Base-by-base conservation (phyloP, 345 rosid species). In the Dimocarpus longan region DNA sequence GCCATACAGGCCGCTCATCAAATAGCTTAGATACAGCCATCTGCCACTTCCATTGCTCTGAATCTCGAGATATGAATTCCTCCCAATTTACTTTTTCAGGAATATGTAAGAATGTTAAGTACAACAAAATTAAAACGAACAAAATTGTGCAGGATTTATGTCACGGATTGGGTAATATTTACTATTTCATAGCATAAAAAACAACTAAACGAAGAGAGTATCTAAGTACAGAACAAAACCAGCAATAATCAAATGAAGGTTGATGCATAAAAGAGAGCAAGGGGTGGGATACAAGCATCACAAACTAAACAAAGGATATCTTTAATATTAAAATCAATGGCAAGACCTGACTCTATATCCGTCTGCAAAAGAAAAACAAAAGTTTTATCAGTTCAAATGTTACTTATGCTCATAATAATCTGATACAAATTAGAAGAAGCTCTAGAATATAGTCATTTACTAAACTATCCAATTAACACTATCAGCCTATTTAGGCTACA, bases 1-100 rank as follows among this genome's bases (percentile, higher is more conserved):
- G 91, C 99, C 98, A 94, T 85, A 96, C 86, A 76, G 99, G 95
- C 48, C 87, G 88, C 84, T 94, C 95, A 70, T 93, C 93, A 84
- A 96, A 96, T 75, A 96, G 87, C 70, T 91, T 89, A 84, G 95
- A 85, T 63, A 96, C 89, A 67, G 90, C 86, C 83, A 78, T 83
- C 77, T 93, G 97, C 95, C 89, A 89, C 69, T 84, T 82, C 97
- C 97, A 92, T 81, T 90, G 88, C 82, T 82, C 84, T 76, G 98
- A 87, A 65, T 84, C 87, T 68, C 66, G 86, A 74, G 81, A 42
- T 76, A 91, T 71, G 79, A 68, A 78, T 70, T 88, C 90, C 87
- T 87, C 93, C 97, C 93, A 94, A 43, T 91, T 86, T 79, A 91
- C 83, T 81, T 85, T 87, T 85, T 91, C 92, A 73, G 98, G 99